Conservation (phyloP, 176 grass and related monocot genomes). For the Cenchrus fungigraminus region DNA sequence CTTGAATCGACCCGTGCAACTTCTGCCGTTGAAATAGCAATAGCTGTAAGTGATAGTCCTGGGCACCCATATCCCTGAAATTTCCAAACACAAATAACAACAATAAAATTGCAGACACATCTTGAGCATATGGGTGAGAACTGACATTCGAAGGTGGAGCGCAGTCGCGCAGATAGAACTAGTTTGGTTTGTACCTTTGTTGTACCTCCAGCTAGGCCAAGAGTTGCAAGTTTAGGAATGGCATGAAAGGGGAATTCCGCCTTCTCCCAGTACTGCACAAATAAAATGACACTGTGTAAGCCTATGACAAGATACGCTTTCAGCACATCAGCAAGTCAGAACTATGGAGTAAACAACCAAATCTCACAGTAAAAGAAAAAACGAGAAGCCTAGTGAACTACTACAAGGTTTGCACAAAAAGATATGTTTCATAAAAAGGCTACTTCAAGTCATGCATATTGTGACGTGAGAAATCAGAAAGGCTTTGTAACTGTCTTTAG, state of each 20-base stretch:
- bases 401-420: not conserved
- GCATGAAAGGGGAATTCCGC: constrained; percentile 84
- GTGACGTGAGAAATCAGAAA: not conserved
- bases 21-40: constrained; percentile 76
- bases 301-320: no score
- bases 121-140: not conserved
- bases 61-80: constrained; percentile 82
- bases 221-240: constrained; percentile 71
- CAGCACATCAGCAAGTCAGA: no score
- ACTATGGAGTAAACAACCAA: no score
- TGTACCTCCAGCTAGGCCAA: constrained; percentile 68
- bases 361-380: no score
- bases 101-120: not conserved
- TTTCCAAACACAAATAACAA: not conserved
- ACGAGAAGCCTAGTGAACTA: not conserved
- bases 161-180: not conserved
- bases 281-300: constrained; percentile 12
- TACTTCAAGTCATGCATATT: not conserved
- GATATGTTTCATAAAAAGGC: not conserved
- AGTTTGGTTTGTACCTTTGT: constrained; percentile 57
- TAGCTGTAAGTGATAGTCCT: constrained; percentile 68
- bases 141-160: not conserved
- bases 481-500: not conserved
- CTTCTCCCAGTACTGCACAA: constrained; percentile 82
- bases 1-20: constrained; percentile 91